phyloP scores from a whole-genome alignment of 179 eudicot species.

The Heliamphora ciliata region DNA sequence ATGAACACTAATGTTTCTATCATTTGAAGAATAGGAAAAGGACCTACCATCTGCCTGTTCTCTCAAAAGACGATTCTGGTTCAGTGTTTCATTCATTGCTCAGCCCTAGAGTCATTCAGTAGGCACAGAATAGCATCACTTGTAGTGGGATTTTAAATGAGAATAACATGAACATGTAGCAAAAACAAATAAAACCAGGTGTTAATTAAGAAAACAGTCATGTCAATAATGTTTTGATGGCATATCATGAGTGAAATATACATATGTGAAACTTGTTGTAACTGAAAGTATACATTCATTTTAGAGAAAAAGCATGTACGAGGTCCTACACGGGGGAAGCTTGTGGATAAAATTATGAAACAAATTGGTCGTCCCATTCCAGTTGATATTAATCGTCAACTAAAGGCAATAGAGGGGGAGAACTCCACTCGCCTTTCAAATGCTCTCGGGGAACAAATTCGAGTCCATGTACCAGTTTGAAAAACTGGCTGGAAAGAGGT shows the following conservation, averaged over 20 bases:
- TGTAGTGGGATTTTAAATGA: neutral
- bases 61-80: slow-evolving; percentile 71
- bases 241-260: neutral
- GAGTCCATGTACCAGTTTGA: no score
- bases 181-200: neutral
- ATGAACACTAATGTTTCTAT: slow-evolving; percentile 26
- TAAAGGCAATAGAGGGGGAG: no score
- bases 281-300: no score
- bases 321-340: no score
- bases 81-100: slow-evolving; percentile 87
- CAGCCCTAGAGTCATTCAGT: slow-evolving; percentile 51
- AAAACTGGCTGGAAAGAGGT: no score
- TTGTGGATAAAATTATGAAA: no score
- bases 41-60: slow-evolving; percentile 58
- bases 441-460: no score
- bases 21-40: slow-evolving; percentile 44
- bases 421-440: no score
- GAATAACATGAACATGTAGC: neutral
- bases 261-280: no score
- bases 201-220: neutral
- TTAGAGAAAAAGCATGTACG: no score
- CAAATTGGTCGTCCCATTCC: no score
- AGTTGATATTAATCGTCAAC: no score
- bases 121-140: neutral
- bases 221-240: neutral